Evolutionary conservation across 371 early-diverging fungal genomes (phyloP).

Genomic region (Mortierella sp.): DNA sequence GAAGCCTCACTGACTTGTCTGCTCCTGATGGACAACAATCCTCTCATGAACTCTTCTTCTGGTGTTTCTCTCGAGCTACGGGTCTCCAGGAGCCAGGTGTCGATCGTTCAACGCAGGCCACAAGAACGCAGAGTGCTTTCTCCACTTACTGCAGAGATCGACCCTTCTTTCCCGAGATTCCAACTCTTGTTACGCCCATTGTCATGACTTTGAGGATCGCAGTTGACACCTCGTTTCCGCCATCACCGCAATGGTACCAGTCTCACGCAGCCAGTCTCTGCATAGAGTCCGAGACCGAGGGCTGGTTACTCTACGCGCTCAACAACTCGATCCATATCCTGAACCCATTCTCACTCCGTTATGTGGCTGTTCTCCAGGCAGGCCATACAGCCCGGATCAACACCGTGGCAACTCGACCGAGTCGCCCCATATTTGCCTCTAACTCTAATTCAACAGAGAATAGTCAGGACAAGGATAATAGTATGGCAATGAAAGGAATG

Average conservation of each 20-base stretch:
- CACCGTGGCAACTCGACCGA: constrained; percentile 11
- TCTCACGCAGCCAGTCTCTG: constrained; percentile 42
- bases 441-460: too few relatives aligned
- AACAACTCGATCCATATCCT: constrained; percentile 44
- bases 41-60: too few relatives aligned
- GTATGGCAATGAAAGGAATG: too few relatives aligned
- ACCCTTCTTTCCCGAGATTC: not conserved
- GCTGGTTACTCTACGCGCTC: constrained; percentile 45
- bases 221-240: constrained; percentile 37
- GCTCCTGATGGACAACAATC: too few relatives aligned
- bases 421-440: too few relatives aligned
- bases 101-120: too few relatives aligned
- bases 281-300: constrained; percentile 14
- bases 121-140: not conserved
- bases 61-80: too few relatives aligned
- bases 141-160: too few relatives aligned
- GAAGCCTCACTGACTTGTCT: too few relatives aligned
- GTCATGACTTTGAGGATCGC: not conserved
- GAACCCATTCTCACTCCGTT: constrained; percentile 45
- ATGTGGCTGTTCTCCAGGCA: constrained; percentile 17
- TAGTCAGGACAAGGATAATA: too few relatives aligned
- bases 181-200: not conserved
- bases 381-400: constrained; percentile 26
- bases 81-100: too few relatives aligned
- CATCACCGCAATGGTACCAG: constrained; percentile 50